A percentile compares a stretch with the other conserved stretches of the same genome.
Conservation (phyloP, 495 filamentous ascomycete genomes). For the Geopyxis carbonaria region DNA sequence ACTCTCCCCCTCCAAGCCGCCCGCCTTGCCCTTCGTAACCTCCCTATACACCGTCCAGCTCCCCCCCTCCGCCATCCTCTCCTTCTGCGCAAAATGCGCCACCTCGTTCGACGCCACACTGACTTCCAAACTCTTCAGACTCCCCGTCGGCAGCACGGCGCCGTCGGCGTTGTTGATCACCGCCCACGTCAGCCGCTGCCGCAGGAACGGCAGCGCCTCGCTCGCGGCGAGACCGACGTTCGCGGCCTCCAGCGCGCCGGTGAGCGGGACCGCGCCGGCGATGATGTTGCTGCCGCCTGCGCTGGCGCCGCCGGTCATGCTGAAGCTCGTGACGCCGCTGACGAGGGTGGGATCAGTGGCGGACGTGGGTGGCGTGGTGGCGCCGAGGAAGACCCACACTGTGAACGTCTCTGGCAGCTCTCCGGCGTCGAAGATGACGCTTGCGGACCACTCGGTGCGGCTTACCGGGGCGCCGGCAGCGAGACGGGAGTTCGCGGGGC, state of each 20-base stretch:
- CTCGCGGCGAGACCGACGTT: slow-evolving; percentile 1
- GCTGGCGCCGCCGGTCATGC: background rate
- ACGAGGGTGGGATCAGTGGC: slow-evolving; percentile 7
- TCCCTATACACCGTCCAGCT: too few species aligned
- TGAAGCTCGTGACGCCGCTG: slow-evolving; percentile 11
- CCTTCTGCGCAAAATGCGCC: too few species aligned
- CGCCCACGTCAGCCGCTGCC: slow-evolving; percentile 5
- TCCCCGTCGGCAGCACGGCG: too few species aligned
- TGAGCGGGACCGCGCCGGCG: slow-evolving; percentile 19
- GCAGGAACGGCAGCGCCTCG: slow-evolving; percentile 5
- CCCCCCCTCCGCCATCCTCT: too few species aligned
- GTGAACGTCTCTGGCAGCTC: slow-evolving; percentile 13
- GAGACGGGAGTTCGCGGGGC: background rate
- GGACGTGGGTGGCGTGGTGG: too few species aligned
- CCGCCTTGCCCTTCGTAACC: too few species aligned
- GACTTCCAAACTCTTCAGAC: too few species aligned
- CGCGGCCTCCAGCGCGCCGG: slow-evolving; percentile 10
- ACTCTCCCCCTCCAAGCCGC: too few species aligned
- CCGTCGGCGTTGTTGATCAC: background rate
- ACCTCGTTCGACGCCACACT: too few species aligned
- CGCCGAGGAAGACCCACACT: slow-evolving; percentile 12
- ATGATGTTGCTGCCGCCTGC: background rate
- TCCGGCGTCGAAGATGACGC: slow-evolving; percentile 12
- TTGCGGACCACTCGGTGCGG: slow-evolving; percentile 21
- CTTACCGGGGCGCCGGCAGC: background rate